Evolutionary conservation across 345 rosid species (phyloP), one percentile per base, ranked within the genome.

Genomic region (Heritiera littoralis): DNA sequence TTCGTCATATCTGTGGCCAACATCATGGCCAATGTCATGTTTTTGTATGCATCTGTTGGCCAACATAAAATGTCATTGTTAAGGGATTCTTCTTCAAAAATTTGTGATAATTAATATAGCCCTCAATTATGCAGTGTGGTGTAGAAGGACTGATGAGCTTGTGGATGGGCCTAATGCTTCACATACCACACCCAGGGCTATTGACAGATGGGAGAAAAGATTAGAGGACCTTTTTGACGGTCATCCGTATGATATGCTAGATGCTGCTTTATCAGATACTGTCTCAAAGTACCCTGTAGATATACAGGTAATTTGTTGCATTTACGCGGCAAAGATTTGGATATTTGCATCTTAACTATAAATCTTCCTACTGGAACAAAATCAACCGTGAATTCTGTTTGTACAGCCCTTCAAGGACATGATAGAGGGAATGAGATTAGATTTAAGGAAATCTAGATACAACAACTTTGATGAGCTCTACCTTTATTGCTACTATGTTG

Each of bases 71-170:
- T 49, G n/a, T 7, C 59, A 49, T 0, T 48, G 9, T 66, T 1
- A 8, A 41, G 51, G 8, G 12, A 2, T 38, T 14, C 28, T 41
- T 20, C 11, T 7, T 43, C 48, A 38, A 1, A 18, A 41, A 3
- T 40, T 15, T 17, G 4, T 35, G 38, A 35, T 43, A 15, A 4
- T 30, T 52, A 28, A 72, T 54, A 8, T 32, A 10, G 40, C 12
- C 51, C 54, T 81, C 59, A 72, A 14, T 35, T 65, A 30, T 81
- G 66, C 80, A 88, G 91, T 88, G 63, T 88, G 91, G 91, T 88
- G 91, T 78, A 81, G 91, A 66, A 86, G 91, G 80, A 88, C 89
- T 11, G 91, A 88, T 77, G 91, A 88, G 81, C 87, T 88, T 7
- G 91, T 88, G 66, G 91, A 86, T 35, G 91, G 91, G 2, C 89